Evolutionary conservation across 2,329 filamentous ascomycete genomes (phyloP).

Genomic region (Stylonectria norvegica): DNA sequence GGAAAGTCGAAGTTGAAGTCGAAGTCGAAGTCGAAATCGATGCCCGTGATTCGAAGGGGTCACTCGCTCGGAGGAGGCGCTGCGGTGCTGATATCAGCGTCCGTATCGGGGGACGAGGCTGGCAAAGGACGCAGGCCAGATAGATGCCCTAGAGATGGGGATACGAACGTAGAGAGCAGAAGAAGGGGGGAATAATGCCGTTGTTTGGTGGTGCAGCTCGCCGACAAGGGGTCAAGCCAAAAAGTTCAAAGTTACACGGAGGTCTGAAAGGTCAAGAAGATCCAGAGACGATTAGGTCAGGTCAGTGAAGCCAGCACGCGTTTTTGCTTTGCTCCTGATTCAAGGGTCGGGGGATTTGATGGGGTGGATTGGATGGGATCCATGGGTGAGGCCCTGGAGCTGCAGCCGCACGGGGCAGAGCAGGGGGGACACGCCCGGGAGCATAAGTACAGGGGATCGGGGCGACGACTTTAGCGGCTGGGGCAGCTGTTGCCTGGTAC

Average conservation of each 20-base stretch:
- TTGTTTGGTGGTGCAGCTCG: slow-evolving; percentile 19
- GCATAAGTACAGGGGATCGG: too few relatives aligned
- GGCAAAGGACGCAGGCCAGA: too few relatives aligned
- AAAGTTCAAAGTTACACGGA: neutral
- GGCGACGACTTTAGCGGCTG: slow-evolving; percentile 21
- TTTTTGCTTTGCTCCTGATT: slow-evolving; percentile 33
- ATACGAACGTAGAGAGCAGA: slow-evolving; percentile 12
- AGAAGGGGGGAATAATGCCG: too few relatives aligned
- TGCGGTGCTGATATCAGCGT: too few relatives aligned
- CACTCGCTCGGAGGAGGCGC: too few relatives aligned
- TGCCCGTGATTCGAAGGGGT: too few relatives aligned
- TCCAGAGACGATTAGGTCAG: neutral
- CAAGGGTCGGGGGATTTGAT: slow-evolving; percentile 24
- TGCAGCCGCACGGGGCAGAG: slow-evolving; percentile 18
- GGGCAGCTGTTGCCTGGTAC: slow-evolving; percentile 6
- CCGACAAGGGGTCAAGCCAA: slow-evolving; percentile 24
- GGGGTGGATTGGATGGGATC: too few relatives aligned
- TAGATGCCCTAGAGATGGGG: slow-evolving; percentile 6
- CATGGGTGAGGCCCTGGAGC: too few relatives aligned
- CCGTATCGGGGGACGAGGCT: too few relatives aligned
- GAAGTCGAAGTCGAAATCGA: neutral
- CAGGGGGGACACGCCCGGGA: slow-evolving; percentile 17
- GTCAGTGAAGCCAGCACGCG: slow-evolving; percentile 32
- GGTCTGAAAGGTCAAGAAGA: neutral
- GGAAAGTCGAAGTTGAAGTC: neutral